phyloP scores from a whole-genome alignment of 2,329 filamentous ascomycete species.

The Tolypocladium ophioglossoides region DNA sequence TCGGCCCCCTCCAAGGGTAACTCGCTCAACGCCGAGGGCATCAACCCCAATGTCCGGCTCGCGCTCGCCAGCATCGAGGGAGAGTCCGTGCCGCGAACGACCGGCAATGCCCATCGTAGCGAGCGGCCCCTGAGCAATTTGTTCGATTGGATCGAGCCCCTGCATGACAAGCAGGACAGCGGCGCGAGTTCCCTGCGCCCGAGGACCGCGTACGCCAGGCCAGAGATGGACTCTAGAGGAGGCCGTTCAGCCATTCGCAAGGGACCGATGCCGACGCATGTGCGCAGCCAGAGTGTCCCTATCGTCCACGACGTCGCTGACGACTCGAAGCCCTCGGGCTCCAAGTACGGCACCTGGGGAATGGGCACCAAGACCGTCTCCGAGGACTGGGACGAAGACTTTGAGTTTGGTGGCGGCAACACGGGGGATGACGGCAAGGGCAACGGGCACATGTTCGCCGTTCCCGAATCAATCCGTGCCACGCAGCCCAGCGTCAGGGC shows the following conservation, averaged over 20 bases:
- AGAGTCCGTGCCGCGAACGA: constrained; percentile 22
- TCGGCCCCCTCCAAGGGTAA: constrained; percentile 42
- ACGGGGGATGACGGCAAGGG: constrained; percentile 24
- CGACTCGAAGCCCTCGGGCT: constrained; percentile 39
- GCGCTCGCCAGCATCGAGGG: constrained; percentile 44
- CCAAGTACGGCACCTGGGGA: constrained; percentile 76
- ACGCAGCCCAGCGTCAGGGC: constrained; percentile 74
- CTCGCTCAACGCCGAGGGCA: constrained; percentile 41
- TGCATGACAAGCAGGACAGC: constrained; percentile 49
- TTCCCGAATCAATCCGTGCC: constrained; percentile 70
- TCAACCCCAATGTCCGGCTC: constrained; percentile 42
- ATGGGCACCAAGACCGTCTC: constrained; percentile 68
- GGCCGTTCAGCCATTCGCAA: constrained; percentile 58
- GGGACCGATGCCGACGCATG: constrained; percentile 57
- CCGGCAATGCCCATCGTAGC: constrained; percentile 6
- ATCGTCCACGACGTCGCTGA: constrained; percentile 54
- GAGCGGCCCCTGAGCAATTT: constrained; percentile 56
- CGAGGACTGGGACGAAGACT: constrained; percentile 86
- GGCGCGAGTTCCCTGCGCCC: constrained; percentile 53
- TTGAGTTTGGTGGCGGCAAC: constrained; percentile 55
- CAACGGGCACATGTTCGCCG: constrained; percentile 21
- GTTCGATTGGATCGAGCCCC: constrained; percentile 69
- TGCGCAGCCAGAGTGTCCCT: constrained; percentile 74
- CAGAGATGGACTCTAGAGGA: constrained; percentile 58
- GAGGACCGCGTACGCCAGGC: constrained; percentile 67